Evolutionary conservation across 306 rosid species (phyloP).

Genomic region (Purshia tridentata): DNA sequence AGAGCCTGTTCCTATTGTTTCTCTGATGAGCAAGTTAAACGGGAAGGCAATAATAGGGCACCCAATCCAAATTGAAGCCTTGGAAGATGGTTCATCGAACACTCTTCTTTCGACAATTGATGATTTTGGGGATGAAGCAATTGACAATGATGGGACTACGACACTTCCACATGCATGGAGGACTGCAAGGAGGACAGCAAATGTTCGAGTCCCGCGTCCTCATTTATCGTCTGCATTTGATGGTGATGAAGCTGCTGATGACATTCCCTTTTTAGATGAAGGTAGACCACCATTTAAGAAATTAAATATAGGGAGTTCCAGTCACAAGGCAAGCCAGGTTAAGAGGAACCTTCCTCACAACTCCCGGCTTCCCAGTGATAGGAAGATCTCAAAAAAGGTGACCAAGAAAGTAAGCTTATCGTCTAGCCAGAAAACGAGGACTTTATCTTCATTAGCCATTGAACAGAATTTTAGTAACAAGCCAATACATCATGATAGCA

Average conservation of each 20-base stretch:
- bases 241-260: constrained; percentile 52
- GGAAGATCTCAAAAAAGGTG: constrained; percentile 52
- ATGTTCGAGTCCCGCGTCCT: constrained; percentile 83
- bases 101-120: constrained; percentile 55
- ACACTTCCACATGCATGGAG: constrained; percentile 92
- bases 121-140: constrained; percentile 49
- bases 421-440: constrained; percentile 91
- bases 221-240: constrained; percentile 48
- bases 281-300: constrained; percentile 51
- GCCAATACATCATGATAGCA: constrained; percentile 48
- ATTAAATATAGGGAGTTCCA: constrained; percentile 48
- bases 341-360: constrained; percentile 42
- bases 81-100: constrained; percentile 76
- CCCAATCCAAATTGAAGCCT: constrained; percentile 76
- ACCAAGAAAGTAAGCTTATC: constrained; percentile 68
- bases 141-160: constrained; percentile 58
- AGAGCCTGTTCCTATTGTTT: constrained; percentile 86
- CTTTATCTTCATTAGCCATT: constrained; percentile 74
- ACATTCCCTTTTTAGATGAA: constrained; percentile 47
- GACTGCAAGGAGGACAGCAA: constrained; percentile 97
- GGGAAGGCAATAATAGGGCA: constrained; percentile 91
- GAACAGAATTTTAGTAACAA: constrained; percentile 56
- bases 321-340: constrained; percentile 48
- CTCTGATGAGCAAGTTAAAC: constrained; percentile 82
- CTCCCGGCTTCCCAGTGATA: constrained; percentile 45